Conservation (phyloP, 345 rosid species). For the Firmiana major region DNA sequence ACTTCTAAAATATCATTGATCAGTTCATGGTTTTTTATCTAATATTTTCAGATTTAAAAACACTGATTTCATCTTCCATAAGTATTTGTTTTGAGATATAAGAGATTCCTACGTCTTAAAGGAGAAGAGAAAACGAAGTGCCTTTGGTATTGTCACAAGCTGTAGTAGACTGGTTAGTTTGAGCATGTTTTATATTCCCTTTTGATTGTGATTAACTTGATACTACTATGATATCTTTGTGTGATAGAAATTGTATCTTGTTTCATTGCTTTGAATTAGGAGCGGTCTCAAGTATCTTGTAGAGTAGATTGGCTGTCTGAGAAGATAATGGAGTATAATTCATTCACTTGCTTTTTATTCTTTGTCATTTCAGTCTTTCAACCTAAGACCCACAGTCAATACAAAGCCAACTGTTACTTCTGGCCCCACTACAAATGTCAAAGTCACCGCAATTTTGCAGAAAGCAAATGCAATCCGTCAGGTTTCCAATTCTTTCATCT, state of each 20-base stretch:
- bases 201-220: background rate
- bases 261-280: background rate
- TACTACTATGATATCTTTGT: background rate
- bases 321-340: background rate
- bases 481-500: conserved; percentile 32
- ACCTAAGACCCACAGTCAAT: conserved; percentile 54
- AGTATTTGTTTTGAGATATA: background rate
- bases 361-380: conserved; percentile 52
- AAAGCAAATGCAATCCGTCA: conserved; percentile 97
- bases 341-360: background rate
- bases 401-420: conserved; percentile 36
- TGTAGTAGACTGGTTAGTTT: background rate
- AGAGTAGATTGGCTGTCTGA: background rate
- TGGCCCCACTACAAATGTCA: conserved; percentile 44
- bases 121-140: background rate
- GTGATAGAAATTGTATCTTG: background rate
- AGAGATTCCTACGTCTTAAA: background rate
- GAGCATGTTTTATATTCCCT: background rate
- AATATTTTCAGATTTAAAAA: background rate
- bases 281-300: background rate
- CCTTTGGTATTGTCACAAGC: background rate
- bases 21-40: background rate
- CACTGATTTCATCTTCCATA: background rate
- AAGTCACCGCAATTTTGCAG: conserved; percentile 77
- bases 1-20: background rate